Base-by-base conservation (phyloP, 23 red algal species). In the Gracilaria gracilis region DNA sequence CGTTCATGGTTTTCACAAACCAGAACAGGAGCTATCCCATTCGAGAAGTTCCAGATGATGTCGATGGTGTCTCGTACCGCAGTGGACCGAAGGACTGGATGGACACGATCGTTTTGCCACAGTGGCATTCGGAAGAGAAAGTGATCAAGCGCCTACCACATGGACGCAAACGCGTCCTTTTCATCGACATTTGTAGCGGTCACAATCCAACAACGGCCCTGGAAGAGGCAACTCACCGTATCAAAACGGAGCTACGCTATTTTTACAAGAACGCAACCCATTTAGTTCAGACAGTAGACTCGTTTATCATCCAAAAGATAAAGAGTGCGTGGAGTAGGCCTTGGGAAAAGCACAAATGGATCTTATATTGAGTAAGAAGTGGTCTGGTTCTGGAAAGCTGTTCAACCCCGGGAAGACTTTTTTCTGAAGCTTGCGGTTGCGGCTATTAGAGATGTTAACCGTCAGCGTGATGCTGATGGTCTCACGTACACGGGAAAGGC, bases 1-100 rank as follows among this genome's bases (percentile, higher is more conserved):
- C 69, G 4, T 89, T 76, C 12, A 77, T 89, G 85, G 69, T 89
- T 15, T 89, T 89, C 72, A 55, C 47, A 20, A 89, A 89, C 40
- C 24, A 55, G 14, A 65, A 78, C 69, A 27, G 85, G 6, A 13
- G 19, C 16, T 89, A 89, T 77, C 85, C 38, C 29, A 78, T 89
- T 79, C 48, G 38, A 7, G 85, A 69, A n/a, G 54, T 64, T 21
- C 44, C 27, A 8, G 85, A 89, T 58, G 85, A 89, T 47, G 42
- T 89, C 0, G 2, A 32, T 36, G 67, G 44, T 36, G 44, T 89
- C 57, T 77, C 85, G 9, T 89, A 79, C 35, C 67, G 70, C 9
- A 67, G 29, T 9, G 44, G 69, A 31, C 39, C 7, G 38, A 57
- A 88, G 36, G 84, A 9, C 2, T 88, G 62, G 66, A 88, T 88